Conservation (phyloP, 345 rosid genomes). For the Eucalyptus polyanthemos region DNA sequence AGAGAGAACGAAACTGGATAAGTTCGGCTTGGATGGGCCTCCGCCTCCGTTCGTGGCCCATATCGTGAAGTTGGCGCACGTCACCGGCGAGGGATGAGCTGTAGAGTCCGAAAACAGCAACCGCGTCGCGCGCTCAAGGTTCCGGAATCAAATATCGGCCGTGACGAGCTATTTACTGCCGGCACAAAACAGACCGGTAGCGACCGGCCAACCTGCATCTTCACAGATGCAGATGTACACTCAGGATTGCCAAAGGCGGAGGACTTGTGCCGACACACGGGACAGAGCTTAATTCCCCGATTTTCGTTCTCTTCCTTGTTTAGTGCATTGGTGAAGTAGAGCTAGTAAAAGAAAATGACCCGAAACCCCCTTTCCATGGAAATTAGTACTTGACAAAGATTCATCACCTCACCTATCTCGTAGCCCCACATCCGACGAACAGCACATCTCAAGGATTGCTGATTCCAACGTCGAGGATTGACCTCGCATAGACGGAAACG, state of each 20-base stretch:
- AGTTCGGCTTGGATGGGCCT: background rate
- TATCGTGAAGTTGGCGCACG: background rate
- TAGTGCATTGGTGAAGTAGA: background rate
- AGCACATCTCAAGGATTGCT: background rate
- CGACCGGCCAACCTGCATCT: background rate
- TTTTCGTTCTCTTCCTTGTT: background rate
- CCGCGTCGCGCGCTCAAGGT: background rate
- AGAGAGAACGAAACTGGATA: background rate
- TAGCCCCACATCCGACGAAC: background rate
- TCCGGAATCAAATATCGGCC: background rate
- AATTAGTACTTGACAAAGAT: background rate
- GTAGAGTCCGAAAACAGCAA: rapidly evolving
- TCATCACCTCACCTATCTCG: background rate
- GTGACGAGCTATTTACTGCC: background rate
- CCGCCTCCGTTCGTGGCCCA: background rate
- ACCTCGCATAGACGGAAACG: background rate
- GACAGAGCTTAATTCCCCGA: background rate
- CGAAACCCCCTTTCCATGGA: background rate
- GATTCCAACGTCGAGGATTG: background rate
- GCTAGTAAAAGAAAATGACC: background rate
- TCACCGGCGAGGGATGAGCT: background rate
- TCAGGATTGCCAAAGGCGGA: background rate
- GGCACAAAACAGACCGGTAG: background rate
- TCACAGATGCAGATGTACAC: background rate
- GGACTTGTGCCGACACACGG: background rate